Evolutionary conservation across 352 stramenopile species (phyloP).

Genomic region (Aphanomyces astaci): DNA sequence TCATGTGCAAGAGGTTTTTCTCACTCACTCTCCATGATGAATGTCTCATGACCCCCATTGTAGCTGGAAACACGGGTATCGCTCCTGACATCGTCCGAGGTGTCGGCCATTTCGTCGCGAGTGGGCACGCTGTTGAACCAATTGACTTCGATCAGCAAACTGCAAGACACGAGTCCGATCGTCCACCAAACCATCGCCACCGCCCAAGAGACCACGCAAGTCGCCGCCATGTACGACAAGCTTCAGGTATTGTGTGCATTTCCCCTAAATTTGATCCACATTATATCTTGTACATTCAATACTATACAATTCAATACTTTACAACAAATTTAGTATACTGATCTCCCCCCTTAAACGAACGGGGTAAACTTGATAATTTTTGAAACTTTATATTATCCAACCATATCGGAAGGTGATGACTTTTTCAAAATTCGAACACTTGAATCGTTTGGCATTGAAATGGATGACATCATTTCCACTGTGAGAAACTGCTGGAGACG

Average conservation of each 20-base stretch:
- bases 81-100: constrained; percentile 64
- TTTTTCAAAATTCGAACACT: no score
- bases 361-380: no score
- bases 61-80: constrained; percentile 55
- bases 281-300: no score
- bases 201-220: constrained; percentile 54
- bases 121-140: constrained; percentile 70
- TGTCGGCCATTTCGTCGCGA: constrained; percentile 69
- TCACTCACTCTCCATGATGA: not conserved
- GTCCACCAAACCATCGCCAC: constrained; percentile 49
- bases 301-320: no score
- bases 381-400: no score
- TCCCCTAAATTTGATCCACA: no score
- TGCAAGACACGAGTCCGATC: constrained; percentile 52
- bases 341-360: no score
- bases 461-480: no score
- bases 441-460: no score
- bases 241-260: constrained; percentile 23
- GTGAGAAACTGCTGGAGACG: no score
- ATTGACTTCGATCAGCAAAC: constrained; percentile 65
- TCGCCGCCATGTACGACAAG: constrained; percentile 65
- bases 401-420: no score
- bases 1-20: not conserved
- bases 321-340: no score
- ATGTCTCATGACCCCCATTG: not conserved